Conservation (phyloP, 768 basidiomycete species). For the Lactarius hatsudake region DNA sequence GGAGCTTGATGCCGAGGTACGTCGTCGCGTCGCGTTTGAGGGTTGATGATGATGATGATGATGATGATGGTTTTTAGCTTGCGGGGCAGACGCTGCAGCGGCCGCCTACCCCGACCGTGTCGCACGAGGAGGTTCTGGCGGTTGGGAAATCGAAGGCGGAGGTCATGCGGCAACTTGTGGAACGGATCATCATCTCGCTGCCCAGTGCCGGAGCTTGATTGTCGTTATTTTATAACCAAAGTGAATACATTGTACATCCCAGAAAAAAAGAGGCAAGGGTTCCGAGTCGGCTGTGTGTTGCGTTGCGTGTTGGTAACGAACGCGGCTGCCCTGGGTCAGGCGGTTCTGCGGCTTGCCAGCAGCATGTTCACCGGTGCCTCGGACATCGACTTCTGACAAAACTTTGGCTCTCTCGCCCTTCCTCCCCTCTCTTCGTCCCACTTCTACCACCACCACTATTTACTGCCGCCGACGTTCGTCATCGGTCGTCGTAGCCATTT, state of each 20-base stretch:
- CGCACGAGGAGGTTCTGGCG: slow-evolving; percentile 76
- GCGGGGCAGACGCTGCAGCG: slow-evolving; percentile 51
- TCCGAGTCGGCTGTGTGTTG: too few relatives aligned
- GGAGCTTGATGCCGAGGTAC: slow-evolving; percentile 54
- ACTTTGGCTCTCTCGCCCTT: neutral
- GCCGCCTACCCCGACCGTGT: slow-evolving; percentile 49
- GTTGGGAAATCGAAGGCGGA: slow-evolving; percentile 67
- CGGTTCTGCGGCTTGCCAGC: neutral
- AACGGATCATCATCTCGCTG: slow-evolving; percentile 48
- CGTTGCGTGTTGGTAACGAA: too few relatives aligned
- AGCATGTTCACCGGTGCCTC: neutral
- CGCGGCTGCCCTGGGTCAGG: too few relatives aligned
- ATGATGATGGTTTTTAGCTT: slow-evolving; percentile 44
- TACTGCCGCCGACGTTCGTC: neutral
- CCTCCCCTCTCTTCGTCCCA: neutral
- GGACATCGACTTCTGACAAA: neutral
- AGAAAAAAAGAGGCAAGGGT: too few relatives aligned
- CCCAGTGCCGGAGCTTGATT: neutral
- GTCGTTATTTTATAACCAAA: neutral
- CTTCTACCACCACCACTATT: neutral
- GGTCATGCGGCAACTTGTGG: slow-evolving; percentile 68
- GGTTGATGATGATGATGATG: neutral
- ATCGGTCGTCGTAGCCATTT: neutral
- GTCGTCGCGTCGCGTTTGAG: slow-evolving; percentile 25
- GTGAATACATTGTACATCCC: too few relatives aligned